A percentile compares a stretch with the other conserved stretches of the same genome.
Conservation (phyloP, 495 filamentous ascomycete species). For the Chaetomium tenue region DNA sequence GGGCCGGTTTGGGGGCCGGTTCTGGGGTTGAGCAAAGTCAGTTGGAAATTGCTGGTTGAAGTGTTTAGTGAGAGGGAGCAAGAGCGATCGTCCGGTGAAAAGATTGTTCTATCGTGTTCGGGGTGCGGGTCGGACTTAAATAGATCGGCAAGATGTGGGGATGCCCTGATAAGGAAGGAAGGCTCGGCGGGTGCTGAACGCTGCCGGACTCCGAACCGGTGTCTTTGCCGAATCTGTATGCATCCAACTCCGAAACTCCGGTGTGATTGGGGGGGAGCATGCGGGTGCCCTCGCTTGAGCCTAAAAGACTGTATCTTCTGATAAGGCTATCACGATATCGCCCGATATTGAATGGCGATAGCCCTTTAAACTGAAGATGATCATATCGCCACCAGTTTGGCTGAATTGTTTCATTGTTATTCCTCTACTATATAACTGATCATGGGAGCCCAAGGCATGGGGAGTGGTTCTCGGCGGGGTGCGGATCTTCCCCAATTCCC, state of each 20-base stretch:
- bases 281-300: background rate
- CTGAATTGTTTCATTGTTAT: too few relatives aligned
- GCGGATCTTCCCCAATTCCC: too few relatives aligned
- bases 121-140: background rate
- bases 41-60: too few relatives aligned
- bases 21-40: background rate
- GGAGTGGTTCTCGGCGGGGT: too few relatives aligned
- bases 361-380: background rate
- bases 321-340: background rate
- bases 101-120: background rate
- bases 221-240: background rate
- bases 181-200: background rate
- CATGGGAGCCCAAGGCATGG: too few relatives aligned
- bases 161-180: background rate
- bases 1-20: background rate
- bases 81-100: background rate
- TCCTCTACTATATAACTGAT: too few relatives aligned
- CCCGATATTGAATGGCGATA: background rate
- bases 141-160: background rate
- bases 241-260: conserved; percentile 4
- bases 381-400: background rate
- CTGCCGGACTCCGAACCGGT: conserved; percentile 12
- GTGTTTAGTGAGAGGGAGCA: background rate
- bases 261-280: background rate
- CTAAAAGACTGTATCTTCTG: background rate